A percentile compares a stretch with the other conserved stretches of the same genome.
Evolutionary conservation across 805 yeast genomes (phyloP).

Genomic region (Suhomyces sp.): DNA sequence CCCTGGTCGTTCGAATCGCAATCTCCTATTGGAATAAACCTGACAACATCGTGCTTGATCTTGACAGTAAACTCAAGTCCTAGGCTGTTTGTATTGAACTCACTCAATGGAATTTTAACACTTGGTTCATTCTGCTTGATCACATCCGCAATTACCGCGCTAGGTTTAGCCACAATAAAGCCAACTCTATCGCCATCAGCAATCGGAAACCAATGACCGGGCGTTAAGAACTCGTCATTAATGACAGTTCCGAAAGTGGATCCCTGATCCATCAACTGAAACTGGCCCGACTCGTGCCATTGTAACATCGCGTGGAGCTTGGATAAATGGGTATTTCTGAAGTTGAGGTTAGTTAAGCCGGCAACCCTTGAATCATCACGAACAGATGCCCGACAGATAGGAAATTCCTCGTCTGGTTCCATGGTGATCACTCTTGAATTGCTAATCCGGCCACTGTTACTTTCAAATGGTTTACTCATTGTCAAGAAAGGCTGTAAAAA

Average conservation of each 20-base stretch:
- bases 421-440: constrained; percentile 12
- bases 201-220: constrained; percentile 11
- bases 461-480: not conserved
- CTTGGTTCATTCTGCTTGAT: constrained; percentile 10
- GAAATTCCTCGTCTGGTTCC: constrained; percentile 13
- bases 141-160: constrained; percentile 16
- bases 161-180: constrained; percentile 34
- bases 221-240: constrained; percentile 17
- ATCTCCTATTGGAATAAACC: constrained; percentile 13
- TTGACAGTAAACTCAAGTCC: constrained; percentile 18
- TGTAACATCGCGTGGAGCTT: constrained; percentile 34
- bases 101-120: constrained; percentile 17
- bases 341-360: constrained; percentile 27
- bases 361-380: constrained; percentile 25
- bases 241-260: constrained; percentile 42
- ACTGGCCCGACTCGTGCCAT: constrained; percentile 12
- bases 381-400: constrained; percentile 30
- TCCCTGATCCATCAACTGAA: constrained; percentile 26
- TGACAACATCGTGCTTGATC: constrained; percentile 12
- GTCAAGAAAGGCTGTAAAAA: not conserved
- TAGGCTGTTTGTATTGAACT: constrained; percentile 21
- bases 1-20: constrained; percentile 6
- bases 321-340: constrained; percentile 36
- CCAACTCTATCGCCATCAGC: constrained; percentile 30
- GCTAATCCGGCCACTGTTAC: not conserved